Base-by-base conservation (phyloP, 1,284 basidiomycete species). In the Vanrija sp. region DNA sequence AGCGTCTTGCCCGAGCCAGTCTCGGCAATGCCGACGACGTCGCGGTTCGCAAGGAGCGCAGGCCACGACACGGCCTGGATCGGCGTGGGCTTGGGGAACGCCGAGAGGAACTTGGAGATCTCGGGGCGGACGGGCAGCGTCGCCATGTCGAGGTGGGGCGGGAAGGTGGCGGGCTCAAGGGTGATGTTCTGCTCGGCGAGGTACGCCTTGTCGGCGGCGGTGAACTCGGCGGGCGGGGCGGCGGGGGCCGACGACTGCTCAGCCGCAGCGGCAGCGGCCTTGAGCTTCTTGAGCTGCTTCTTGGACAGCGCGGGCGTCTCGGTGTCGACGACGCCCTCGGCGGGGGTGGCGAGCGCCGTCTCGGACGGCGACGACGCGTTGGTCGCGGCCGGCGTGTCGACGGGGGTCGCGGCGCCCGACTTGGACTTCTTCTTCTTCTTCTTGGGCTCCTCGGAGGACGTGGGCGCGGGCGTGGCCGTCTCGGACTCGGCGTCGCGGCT, bases 61-160 rank as follows among this genome's bases (percentile, higher is more conserved):
- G 93, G 92, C 95, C 95, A 99, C 31, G 93, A 86, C 67, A 91
- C 96, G 5, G 92, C 86, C 74, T 98, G 95, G 55, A 99, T 94
- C 0, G 95, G 92, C 0, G 94, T 96, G 0, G 96, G 96, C 65
- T 88, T 85, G 54, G 85, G 83, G 79, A 95, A 99, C 9, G 80
- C 77, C 54, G 74, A 76, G 56, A 92, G 86, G 19, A 84, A 87
- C 10, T 74, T 73, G 54, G 79, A 81, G 22, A 94, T 80, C 14
- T 80, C 77, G 5, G 79, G 73, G 15, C 87, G 84, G 51, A 95
- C 81, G 38, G 79, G 78, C 5, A 84, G 79, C 1, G 92, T 80
- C 43, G 82, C 77, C 73, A 98, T 96, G 9, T 84, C 81, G 44
- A 89, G 80, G 56, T 92, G 79, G n/a, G 93, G 91, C 6, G 79